Percentiles rank a stretch among this genome's conserved stretches.
Evolutionary conservation across 2,329 filamentous ascomycete species (phyloP).

Genomic region (Mycosphaerella arachidis): DNA sequence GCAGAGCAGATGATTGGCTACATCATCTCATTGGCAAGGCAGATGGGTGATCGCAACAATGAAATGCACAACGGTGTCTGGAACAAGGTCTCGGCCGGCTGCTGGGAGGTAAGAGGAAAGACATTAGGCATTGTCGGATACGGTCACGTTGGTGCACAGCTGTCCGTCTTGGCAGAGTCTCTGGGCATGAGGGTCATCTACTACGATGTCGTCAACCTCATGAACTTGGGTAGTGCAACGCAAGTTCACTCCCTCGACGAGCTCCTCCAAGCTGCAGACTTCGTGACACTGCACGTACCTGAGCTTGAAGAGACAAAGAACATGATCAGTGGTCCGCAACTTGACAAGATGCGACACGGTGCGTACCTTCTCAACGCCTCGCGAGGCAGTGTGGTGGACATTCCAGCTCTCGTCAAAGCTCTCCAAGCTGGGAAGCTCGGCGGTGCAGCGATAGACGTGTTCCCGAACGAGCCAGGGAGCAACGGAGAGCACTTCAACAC

Average conservation of each 20-base stretch:
- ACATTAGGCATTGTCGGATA: conserved; percentile 95
- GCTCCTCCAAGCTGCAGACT: conserved; percentile 77
- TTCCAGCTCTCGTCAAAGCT: conserved; percentile 82
- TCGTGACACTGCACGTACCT: conserved; percentile 90
- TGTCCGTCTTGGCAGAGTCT: conserved; percentile 90
- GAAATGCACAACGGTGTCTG: conserved; percentile 93
- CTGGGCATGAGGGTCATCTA: conserved; percentile 99
- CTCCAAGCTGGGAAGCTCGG: conserved; percentile 83
- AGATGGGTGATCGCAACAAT: conserved; percentile 85
- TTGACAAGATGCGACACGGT: conserved; percentile 86
- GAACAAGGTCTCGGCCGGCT: conserved; percentile 96
- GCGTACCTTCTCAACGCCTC: conserved; percentile 95
- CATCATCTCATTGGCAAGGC: conserved; percentile 85
- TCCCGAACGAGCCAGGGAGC: conserved; percentile 84
- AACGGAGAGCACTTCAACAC: conserved; percentile 95
- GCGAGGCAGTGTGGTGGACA: conserved; percentile 89
- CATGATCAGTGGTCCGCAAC: conserved; percentile 76
- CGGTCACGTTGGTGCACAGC: conserved; percentile 92
- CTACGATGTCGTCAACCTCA: conserved; percentile 90
- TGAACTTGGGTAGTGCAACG: conserved; percentile 83
- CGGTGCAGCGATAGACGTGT: conserved; percentile 94
- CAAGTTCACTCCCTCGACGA: conserved; percentile 75
- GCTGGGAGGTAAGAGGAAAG: conserved; percentile 98
- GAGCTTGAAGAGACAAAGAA: conserved; percentile 89
- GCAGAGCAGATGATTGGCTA: conserved; percentile 93